These are phyloP conservation scores for Bacidia gigantensis DNA, from an alignment of 495 filamentous ascomycete genomes.

Conservation along the genomic window DNA sequence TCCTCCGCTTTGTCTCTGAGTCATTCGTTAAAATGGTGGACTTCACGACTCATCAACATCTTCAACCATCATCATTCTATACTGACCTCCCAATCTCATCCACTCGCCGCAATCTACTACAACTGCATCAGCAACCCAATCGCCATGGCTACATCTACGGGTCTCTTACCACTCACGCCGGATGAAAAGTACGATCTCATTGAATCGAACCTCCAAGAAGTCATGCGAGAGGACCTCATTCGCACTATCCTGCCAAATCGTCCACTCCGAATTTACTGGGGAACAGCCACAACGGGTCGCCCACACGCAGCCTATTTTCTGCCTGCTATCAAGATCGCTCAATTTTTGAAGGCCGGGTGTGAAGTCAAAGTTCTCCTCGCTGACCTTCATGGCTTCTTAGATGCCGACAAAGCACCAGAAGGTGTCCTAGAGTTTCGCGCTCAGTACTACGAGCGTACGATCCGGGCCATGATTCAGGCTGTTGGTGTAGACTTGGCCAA, in stretches of 20 bases:
- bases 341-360: conserved; percentile 15
- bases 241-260: not conserved
- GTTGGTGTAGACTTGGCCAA: conserved; percentile 37
- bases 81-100: no score
- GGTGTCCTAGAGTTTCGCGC: conserved; percentile 31
- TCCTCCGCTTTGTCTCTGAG: no score
- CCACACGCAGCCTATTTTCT: conserved; percentile 16
- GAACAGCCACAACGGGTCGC: conserved; percentile 13
- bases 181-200: conserved; percentile 7
- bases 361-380: conserved; percentile 22
- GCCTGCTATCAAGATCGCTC: conserved; percentile 16
- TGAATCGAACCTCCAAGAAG: conserved; percentile 5
- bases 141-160: not conserved
- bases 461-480: conserved; percentile 37
- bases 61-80: no score
- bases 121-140: no score
- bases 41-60: no score
- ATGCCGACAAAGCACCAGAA: conserved; percentile 64
- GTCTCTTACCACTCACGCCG: conserved; percentile 7
- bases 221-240: conserved; percentile 4
- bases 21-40: no score
- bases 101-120: no score
- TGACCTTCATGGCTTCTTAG: conserved; percentile 59
- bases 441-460: conserved; percentile 44
- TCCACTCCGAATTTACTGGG: conserved; percentile 9